Evolutionary conservation across 1,139 yeast species (phyloP), one percentile per base, ranked within the genome.

Genomic region (Candida sp.): DNA sequence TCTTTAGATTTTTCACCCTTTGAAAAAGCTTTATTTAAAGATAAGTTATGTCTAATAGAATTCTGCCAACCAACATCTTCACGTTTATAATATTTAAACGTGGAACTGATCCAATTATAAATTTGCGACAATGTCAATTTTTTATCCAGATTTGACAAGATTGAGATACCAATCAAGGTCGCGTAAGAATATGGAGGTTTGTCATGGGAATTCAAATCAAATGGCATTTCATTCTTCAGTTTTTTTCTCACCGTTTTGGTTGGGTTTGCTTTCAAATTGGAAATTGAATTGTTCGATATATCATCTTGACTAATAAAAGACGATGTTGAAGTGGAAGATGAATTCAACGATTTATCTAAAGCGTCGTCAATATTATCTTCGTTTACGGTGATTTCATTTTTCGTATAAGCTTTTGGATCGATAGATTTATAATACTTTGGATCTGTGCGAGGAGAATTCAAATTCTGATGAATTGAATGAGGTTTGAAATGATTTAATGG

Each of bases 131-230:
- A 73, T 0, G 99, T 93, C 43, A 95, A 75, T 55, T 82, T 81
- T 47, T 89, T 82, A 25, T 81, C 84, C 1, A 84, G 82, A n/a
- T 96, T 83, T 48, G 96, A 82, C 50, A 93, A 70, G 44, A 93
- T 90, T 2, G 98, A 93, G 83, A 93, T 85, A 4, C 97, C 98
- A 49, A 93, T 93, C 49, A 93, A 74, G 35, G 93, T 85, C 6
- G 99, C 99, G 61, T 93, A 93, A 4, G 97, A 88, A 58, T 84
- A 91, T 2, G 97, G 97, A 3, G 99, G 99, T 63, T 95, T 93
- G 49, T 70, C 66, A 49, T 64, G 51, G 51, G 84, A 75, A 58
- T 64, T 60, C 43, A 72, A 59, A 55, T 71, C 64, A 57, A 70
- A 21, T 40, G 33, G 25, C 38, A 23, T 21, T 32, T 41, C 39